Conservation (phyloP, 2,329 filamentous ascomycete species). For the Keithomyces neogunnii region DNA sequence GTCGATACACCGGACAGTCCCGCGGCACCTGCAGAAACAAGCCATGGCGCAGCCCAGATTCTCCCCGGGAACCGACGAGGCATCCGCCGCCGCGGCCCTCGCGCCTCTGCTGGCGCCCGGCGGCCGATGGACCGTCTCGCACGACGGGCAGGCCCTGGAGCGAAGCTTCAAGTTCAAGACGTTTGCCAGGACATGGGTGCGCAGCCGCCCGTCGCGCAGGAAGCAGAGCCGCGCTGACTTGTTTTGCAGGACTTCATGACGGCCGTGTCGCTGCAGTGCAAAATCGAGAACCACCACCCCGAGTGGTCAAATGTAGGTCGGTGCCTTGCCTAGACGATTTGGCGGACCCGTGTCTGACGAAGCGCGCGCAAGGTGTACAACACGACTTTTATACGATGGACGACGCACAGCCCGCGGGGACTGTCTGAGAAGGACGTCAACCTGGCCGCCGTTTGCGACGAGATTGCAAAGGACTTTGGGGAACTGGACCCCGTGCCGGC, state of each 20-base stretch:
- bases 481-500: slow-evolving; percentile 34
- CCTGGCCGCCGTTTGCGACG: slow-evolving; percentile 56
- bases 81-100: slow-evolving; percentile 24
- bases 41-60: slow-evolving; percentile 28
- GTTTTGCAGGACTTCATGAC: slow-evolving; percentile 63
- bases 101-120: slow-evolving; percentile 31
- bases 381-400: slow-evolving; percentile 63
- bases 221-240: not conserved
- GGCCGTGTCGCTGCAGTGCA: slow-evolving; percentile 59
- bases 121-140: slow-evolving; percentile 41
- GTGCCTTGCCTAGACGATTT: not conserved
- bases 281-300: slow-evolving; percentile 61
- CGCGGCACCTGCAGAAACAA: not conserved
- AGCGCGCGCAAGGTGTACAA: slow-evolving; percentile 51
- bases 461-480: slow-evolving; percentile 46
- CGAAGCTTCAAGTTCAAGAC: slow-evolving; percentile 55
- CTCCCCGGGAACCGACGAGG: slow-evolving; percentile 36
- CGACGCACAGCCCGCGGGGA: slow-evolving; percentile 58
- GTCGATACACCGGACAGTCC: no score
- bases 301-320: slow-evolving; percentile 64
- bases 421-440: slow-evolving; percentile 55
- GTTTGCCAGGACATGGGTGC: slow-evolving; percentile 57
- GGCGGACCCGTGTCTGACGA: not conserved
- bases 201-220: slow-evolving; percentile 14
- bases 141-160: slow-evolving; percentile 46